Evolutionary conservation across 257 asterid species (phyloP), one percentile per base, ranked within the genome.

Genomic region (Capsicum pubescens): DNA sequence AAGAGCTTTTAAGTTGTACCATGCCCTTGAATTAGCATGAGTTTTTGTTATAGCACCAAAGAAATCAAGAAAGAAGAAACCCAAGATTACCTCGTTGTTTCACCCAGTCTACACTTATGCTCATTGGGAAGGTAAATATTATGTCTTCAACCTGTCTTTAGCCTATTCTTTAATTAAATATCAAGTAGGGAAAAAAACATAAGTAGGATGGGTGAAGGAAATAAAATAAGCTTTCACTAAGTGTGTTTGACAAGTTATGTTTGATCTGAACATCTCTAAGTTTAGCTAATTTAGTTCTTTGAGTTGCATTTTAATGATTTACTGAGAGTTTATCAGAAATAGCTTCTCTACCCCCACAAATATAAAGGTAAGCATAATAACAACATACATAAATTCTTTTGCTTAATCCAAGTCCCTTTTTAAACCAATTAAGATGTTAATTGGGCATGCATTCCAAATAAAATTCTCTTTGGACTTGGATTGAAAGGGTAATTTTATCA

Each of bases 121-220:
- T 16, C 83, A 85, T 84, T 85, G 85, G 86, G 93, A 90, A 79
- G 90, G 93, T 87, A 85, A 32, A 32, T 32, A 32, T 32, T n/a
- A 44, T 11, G 42, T 66, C n/a, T 26, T 32, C 32, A 32, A 32
- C 39, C 12, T 26, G 32, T 26, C 32, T 26, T 26, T 26, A 26
- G 32, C 32, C 32, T 1, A 32, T 0, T 32, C n/a, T 26, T 66
- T 26, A 3, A 42, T 42, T 42, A 42, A 42, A 42, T 42, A 42
- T 42, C 46, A 3, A 42, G 46, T 42, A 42, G 46, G 46, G 0
- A 42, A 6, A 42, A 42, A 42, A 6, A 42, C 46, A 42, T 42
- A 42, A 17, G 44, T 11, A 64, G 71, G 44, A 9, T 14, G 35
- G 35, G 67, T 7, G 21, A n/a, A 19, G 66, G 32, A n/a, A 60